Percentiles rank a stretch among this genome's conserved stretches.
Evolutionary conservation across 2,329 filamentous ascomycete species (phyloP).

Genomic region (Phyllosticta citriasiana): DNA sequence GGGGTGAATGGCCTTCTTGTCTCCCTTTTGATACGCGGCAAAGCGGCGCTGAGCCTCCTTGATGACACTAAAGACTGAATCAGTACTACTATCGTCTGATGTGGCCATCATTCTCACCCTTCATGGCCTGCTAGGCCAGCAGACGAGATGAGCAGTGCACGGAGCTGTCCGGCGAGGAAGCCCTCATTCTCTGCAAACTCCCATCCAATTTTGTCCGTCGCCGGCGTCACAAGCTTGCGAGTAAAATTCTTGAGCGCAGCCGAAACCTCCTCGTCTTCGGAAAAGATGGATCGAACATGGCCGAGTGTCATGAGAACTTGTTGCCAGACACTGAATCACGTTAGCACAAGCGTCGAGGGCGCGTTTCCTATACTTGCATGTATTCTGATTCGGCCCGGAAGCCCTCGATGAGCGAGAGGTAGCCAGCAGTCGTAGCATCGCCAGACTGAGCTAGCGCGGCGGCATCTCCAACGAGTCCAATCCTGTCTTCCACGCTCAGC

Average conservation of each 20-base stretch:
- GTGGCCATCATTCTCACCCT: conserved; percentile 39
- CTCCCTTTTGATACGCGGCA: conserved; percentile 60
- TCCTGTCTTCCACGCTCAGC: conserved; percentile 79
- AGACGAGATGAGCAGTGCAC: conserved; percentile 66
- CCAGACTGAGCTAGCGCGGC: conserved; percentile 83
- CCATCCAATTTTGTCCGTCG: conserved; percentile 76
- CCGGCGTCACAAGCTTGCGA: conserved; percentile 63
- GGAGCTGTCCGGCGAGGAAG: conserved; percentile 71
- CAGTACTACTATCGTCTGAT: conserved; percentile 1
- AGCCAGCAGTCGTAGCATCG: conserved; percentile 67
- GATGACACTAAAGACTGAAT: conserved; percentile 46
- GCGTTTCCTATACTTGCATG: conserved; percentile 38
- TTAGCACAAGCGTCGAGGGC: conserved; percentile 2
- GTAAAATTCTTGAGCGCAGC: conserved; percentile 68
- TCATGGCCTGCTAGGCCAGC: conserved; percentile 71
- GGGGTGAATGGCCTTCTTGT: conserved; percentile 64
- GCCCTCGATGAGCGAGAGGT: conserved; percentile 77
- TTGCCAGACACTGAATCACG: conserved; percentile 58
- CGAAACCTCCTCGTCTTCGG: conserved; percentile 58
- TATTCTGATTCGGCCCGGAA: conserved; percentile 75
- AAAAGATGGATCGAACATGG: conserved; percentile 76
- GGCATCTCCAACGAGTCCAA: conserved; percentile 82
- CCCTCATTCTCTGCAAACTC: conserved; percentile 69
- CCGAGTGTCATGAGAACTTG: conserved; percentile 70
- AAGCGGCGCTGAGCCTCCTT: conserved; percentile 71